Conservation (phyloP, 805 yeast genomes). For the Ascoidea tarda region DNA sequence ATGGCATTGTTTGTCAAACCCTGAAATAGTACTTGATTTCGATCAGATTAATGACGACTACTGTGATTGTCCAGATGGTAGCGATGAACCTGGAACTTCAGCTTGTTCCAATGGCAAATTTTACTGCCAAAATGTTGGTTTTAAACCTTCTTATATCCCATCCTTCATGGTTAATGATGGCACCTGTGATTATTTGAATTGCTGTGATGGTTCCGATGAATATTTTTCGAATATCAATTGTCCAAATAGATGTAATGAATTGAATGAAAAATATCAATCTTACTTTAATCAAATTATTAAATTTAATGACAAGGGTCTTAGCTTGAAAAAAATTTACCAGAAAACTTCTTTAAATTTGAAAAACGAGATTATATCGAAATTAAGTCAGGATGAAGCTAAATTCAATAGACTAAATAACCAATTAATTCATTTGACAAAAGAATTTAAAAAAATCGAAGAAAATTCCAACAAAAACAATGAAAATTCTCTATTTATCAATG, state of each 20-base stretch:
- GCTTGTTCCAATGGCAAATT: slow-evolving; percentile 53
- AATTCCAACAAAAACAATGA: too few species aligned
- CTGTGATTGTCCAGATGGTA: slow-evolving; percentile 97
- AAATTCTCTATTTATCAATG: too few species aligned
- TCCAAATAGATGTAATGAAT: slow-evolving; percentile 15
- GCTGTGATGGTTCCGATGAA: slow-evolving; percentile 96
- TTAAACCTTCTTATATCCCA: slow-evolving; percentile 45
- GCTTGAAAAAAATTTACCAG: too few species aligned
- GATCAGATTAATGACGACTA: slow-evolving; percentile 71
- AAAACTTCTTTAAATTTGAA: not conserved
- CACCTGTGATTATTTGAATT: slow-evolving; percentile 72
- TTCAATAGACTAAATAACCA: not conserved
- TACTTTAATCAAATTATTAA: slow-evolving; percentile 4
- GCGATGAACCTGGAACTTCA: slow-evolving; percentile 92
- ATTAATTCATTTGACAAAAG: slow-evolving; percentile 3
- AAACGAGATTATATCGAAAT: not conserved
- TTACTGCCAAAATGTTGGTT: slow-evolving; percentile 71
- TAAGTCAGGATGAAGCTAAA: slow-evolving; percentile 9
- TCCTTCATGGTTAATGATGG: slow-evolving; percentile 73
- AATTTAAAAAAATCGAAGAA: slow-evolving; percentile 3
- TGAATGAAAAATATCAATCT: slow-evolving; percentile 6
- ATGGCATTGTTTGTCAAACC: slow-evolving; percentile 61
- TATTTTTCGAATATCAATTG: slow-evolving; percentile 15
- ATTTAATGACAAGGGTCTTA: not conserved
- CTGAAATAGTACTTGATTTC: slow-evolving; percentile 45